Percentiles rank a stretch among this genome's conserved stretches.
These are phyloP conservation scores for Colletotrichum salicis DNA, from an alignment of 2,329 filamentous ascomycete species.

Conservation along the genomic window DNA sequence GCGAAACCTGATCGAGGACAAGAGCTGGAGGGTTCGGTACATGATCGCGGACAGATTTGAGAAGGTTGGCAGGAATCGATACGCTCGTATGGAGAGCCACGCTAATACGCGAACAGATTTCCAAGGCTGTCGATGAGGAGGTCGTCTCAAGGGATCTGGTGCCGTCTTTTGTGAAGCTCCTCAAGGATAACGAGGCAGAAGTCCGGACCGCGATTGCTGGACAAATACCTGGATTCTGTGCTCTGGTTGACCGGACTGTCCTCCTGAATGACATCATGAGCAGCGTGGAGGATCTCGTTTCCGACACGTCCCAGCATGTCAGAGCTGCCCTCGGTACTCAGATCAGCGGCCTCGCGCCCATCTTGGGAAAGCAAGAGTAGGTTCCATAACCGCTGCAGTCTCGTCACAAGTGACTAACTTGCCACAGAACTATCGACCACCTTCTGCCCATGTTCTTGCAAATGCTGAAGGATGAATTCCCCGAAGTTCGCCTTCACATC, in stretches of 20 bases:
- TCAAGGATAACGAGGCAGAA: constrained; percentile 98
- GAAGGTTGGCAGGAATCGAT: constrained; percentile 71
- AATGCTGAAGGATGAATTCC: constrained; percentile 99
- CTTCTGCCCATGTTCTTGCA: constrained; percentile 98
- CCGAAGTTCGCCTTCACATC: constrained; percentile 96
- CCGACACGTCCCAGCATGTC: constrained; percentile 96
- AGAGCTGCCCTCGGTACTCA: constrained; percentile 94
- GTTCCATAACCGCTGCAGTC: constrained; percentile 46
- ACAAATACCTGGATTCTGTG: constrained; percentile 97
- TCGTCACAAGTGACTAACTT: constrained; percentile 17
- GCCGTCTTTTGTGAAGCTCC: constrained; percentile 94
- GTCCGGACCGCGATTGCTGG: constrained; percentile 96
- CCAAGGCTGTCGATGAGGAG: constrained; percentile 97
- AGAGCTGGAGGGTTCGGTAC: constrained; percentile 98
- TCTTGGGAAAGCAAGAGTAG: constrained; percentile 97
- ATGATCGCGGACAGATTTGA: constrained; percentile 99
- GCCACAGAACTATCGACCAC: constrained; percentile 86
- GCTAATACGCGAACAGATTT: constrained; percentile 71
- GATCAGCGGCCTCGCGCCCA: constrained; percentile 95
- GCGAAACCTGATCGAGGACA: constrained; percentile 95
- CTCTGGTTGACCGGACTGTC: constrained; percentile 84
- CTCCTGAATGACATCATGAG: constrained; percentile 97
- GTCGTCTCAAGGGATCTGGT: constrained; percentile 94
- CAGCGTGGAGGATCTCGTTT: constrained; percentile 94
- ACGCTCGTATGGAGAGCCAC: constrained; percentile 34